Conservation (phyloP, 2,329 filamentous ascomycete genomes). For the Tolypocladium amazonense region DNA sequence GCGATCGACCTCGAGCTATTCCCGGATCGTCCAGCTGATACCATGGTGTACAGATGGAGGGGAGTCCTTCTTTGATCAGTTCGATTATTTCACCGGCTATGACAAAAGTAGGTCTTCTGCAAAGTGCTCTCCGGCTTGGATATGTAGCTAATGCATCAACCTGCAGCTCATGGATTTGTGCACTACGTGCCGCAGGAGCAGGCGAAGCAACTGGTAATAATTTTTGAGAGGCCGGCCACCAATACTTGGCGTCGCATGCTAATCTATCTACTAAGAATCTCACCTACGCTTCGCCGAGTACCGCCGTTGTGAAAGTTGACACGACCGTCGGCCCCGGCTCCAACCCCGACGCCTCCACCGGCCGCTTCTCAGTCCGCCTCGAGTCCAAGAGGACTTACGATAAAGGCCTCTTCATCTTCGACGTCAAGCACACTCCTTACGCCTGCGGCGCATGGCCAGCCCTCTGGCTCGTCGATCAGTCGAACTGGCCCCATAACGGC, state of each 20-base stretch:
- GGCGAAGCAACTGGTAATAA: constrained; percentile 30
- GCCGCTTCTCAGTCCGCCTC: constrained; percentile 53
- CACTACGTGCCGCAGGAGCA: constrained; percentile 38
- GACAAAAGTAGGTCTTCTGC: constrained; percentile 30
- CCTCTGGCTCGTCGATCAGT: constrained; percentile 52
- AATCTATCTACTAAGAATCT: constrained; percentile 39
- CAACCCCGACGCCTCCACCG: constrained; percentile 40
- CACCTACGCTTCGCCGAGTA: constrained; percentile 43
- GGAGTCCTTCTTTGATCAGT: constrained; percentile 42
- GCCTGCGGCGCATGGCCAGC: constrained; percentile 57
- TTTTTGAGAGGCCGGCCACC: background rate
- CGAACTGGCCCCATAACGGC: constrained; percentile 52
- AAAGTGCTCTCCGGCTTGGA: background rate
- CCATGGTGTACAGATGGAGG: constrained; percentile 31
- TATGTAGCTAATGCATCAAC: background rate
- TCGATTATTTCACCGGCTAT: constrained; percentile 39
- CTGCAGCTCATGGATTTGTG: constrained; percentile 35
- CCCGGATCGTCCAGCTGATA: background rate
- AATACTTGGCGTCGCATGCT: background rate
- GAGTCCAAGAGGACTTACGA: constrained; percentile 50
- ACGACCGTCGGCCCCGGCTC: constrained; percentile 39
- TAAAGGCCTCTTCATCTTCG: constrained; percentile 57
- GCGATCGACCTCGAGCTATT: background rate
- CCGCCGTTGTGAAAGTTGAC: constrained; percentile 51
- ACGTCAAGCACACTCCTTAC: constrained; percentile 51